Evolutionary conservation across 2,329 filamentous ascomycete species (phyloP).

Genomic region (Verticillium albo-atrum): DNA sequence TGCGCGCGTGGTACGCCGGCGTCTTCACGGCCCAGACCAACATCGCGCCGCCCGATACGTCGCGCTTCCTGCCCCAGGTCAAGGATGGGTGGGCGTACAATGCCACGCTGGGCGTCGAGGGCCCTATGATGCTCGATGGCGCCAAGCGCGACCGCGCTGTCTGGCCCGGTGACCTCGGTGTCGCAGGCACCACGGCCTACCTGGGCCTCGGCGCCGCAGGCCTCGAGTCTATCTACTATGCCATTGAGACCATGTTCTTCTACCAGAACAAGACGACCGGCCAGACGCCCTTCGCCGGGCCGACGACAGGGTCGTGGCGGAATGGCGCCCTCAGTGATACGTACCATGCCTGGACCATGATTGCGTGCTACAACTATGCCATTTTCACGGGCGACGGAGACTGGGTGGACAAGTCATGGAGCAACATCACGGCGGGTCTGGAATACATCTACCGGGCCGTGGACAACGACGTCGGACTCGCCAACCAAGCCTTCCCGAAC

Average conservation of each 20-base stretch:
- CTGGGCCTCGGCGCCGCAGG: slow-evolving; percentile 43
- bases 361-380: slow-evolving; percentile 46
- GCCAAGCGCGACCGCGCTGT: slow-evolving; percentile 51
- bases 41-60: slow-evolving; percentile 23
- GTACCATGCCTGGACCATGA: slow-evolving; percentile 40
- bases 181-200: slow-evolving; percentile 44
- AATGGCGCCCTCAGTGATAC: slow-evolving; percentile 13
- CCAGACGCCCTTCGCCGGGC: slow-evolving; percentile 17
- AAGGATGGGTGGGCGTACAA: slow-evolving; percentile 32
- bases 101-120: slow-evolving; percentile 23
- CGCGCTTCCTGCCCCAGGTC: slow-evolving; percentile 30
- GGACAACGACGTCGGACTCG: slow-evolving; percentile 9
- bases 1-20: slow-evolving; percentile 39
- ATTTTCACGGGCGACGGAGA: slow-evolving; percentile 38
- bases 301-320: slow-evolving; percentile 13
- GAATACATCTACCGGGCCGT: slow-evolving; percentile 10
- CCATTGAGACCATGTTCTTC: slow-evolving; percentile 36
- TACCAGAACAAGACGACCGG: slow-evolving; percentile 22
- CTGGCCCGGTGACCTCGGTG: slow-evolving; percentile 55
- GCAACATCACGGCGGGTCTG: slow-evolving; percentile 30
- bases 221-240: slow-evolving; percentile 40
- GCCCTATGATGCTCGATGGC: slow-evolving; percentile 38
- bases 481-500: slow-evolving; percentile 14
- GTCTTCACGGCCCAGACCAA: slow-evolving; percentile 30
- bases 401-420: slow-evolving; percentile 38